Conservation (phyloP, 179 eudicot species). For the Spinacia oleracea region DNA sequence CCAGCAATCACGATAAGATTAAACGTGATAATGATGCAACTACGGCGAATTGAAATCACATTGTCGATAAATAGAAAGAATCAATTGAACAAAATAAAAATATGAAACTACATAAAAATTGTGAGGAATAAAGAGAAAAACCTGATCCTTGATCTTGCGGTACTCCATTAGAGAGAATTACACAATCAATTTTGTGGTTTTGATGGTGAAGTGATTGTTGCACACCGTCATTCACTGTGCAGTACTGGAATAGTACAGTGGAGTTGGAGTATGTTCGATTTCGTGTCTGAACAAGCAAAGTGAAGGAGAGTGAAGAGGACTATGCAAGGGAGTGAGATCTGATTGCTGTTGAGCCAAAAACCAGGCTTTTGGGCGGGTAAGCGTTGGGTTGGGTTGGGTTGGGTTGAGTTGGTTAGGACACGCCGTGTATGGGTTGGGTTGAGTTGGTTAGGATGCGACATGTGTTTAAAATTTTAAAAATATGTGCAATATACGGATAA, state of each 20-base stretch:
- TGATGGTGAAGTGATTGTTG: not conserved
- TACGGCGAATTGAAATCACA: not conserved
- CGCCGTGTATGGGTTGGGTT: too few species aligned
- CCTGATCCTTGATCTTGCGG: conserved; percentile 81
- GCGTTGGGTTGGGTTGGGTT: not conserved
- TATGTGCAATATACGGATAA: too few species aligned
- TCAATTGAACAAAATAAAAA: not conserved
- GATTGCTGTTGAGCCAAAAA: not conserved
- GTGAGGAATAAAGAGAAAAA: conserved; percentile 16
- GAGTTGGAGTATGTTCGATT: not conserved
- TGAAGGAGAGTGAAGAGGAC: not conserved
- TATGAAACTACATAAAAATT: not conserved
- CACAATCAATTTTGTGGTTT: not conserved
- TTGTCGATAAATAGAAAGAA: not conserved
- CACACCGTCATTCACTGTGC: not conserved
- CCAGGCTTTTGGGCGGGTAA: not conserved
- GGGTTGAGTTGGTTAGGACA: too few species aligned
- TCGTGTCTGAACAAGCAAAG: not conserved
- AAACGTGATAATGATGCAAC: not conserved
- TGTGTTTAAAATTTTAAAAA: too few species aligned
- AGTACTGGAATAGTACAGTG: not conserved
- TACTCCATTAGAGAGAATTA: conserved; percentile 54
- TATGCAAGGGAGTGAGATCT: not conserved
- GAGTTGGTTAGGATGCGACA: too few species aligned
- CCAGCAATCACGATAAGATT: not conserved